Evolutionary conservation across 1,284 basidiomycete genomes (phyloP), one percentile per base, ranked within the genome.

Genomic region (Ceratobasidium sp.): DNA sequence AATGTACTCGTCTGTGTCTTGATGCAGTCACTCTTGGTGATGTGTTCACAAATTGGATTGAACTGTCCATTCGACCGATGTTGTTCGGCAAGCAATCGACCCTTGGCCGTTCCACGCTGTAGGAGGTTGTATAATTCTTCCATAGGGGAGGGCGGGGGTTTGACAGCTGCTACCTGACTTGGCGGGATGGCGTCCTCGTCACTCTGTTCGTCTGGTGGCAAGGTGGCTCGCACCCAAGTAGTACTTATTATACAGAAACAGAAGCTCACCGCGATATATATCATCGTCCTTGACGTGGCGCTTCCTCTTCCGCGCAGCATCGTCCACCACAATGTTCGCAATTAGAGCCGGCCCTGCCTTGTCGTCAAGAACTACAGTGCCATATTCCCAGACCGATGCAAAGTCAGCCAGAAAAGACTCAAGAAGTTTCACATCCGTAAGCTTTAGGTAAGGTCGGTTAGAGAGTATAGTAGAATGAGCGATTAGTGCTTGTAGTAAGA

Each of bases 21-120:
- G 23, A 88, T 86, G 81, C 95, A 97, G 13, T 94, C 93, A 54
- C 92, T 90, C 82, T 94, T 93, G 7, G 95, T 96, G 77, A 96
- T 92, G 79, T 92, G 87, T 17, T 90, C 85, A 81, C 95, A 97
- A 67, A 96, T 92, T 13, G 95, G 93, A 82, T 95, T 94, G 84
- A 96, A 96, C 44, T 84, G 86, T 23, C 89, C 88, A 62, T 88
- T 87, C 28, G 85, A 46, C 40, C 87, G 80, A 79, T 93, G 92
- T 86, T 92, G 92, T 86, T 93, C 94, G 20, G 94, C 94, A 23
- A 96, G 85, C 13, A 96, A 86, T 66, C 89, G 88, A 0, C 93
- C 92, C 82, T 91, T 93, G 1, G 95, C 93, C 1, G 94, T 95
- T 67, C 92, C 89, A 80, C 87, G 88, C 83, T 93, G 91, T 78